Evolutionary conservation across 208 protist genomes (phyloP).

Genomic region (Trypanosoma lewisi): DNA sequence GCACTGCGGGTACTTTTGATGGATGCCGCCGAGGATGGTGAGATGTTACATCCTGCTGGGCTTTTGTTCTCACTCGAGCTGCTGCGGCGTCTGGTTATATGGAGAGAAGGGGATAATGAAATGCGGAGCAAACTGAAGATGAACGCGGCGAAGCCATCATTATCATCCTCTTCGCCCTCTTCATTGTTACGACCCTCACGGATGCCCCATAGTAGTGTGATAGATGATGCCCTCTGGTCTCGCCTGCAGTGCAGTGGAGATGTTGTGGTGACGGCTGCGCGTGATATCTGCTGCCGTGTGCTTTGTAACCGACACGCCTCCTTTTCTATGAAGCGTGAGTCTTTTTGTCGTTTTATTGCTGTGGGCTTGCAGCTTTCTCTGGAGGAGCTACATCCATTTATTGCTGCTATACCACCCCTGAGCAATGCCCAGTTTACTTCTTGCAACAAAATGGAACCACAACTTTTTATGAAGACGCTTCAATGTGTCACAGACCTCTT

Average conservation of each 20-base stretch:
- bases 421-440: not conserved
- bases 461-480: conserved; percentile 10
- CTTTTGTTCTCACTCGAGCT: conserved; percentile 20
- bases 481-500: conserved; percentile 9
- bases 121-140: not conserved
- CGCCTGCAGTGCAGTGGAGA: not conserved
- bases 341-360: conserved; percentile 19
- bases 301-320: conserved; percentile 1
- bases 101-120: not conserved
- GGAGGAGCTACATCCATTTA: conserved; percentile 4
- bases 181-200: not conserved
- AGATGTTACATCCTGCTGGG: conserved; percentile 1
- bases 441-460: not conserved
- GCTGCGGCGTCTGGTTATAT: conserved; percentile 12
- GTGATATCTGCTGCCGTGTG: conserved; percentile 17
- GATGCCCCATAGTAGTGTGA: not conserved
- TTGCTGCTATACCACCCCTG: not conserved
- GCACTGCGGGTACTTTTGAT: conserved; percentile 24
- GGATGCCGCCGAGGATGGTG: conserved; percentile 20
- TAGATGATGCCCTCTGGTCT: conserved; percentile 11
- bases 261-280: conserved; percentile 13
- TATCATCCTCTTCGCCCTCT: not conserved
- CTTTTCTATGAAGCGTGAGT: conserved; percentile 4
- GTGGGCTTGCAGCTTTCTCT: conserved; percentile 14
- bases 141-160: not conserved